Evolutionary conservation across 2,329 filamentous ascomycete species (phyloP).

Genomic region (Pyrenochaeta sp.): DNA sequence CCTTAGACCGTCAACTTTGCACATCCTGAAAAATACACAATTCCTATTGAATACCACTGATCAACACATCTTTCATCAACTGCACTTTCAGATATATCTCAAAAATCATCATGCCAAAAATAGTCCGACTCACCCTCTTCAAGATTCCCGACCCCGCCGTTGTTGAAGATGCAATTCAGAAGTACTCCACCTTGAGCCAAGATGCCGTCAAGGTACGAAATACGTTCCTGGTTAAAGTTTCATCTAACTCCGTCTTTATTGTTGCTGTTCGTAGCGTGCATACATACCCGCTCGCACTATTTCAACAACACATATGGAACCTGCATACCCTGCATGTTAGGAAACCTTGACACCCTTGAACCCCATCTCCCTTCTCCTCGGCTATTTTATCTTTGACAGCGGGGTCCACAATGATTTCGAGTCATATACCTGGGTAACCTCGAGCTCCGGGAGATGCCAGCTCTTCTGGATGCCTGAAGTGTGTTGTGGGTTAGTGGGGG

Average conservation of each 20-base stretch:
- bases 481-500: not conserved
- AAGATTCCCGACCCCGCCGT: conserved; percentile 43
- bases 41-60: not conserved
- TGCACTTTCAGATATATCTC: not conserved
- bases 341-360: conserved; percentile 23
- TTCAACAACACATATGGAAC: conserved; percentile 11
- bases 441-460: not conserved
- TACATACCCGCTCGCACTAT: conserved; percentile 23
- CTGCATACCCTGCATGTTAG: conserved; percentile 26
- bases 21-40: not conserved
- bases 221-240: conserved; percentile 7
- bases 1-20: not conserved
- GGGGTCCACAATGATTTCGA: conserved; percentile 6
- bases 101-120: conserved; percentile 37
- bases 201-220: conserved; percentile 47
- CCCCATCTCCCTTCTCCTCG: conserved; percentile 16
- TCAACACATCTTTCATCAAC: not conserved
- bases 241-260: not conserved
- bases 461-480: not conserved
- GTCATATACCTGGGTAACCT: conserved; percentile 1
- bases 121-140: conserved; percentile 49
- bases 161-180: conserved; percentile 40
- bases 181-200: conserved; percentile 44
- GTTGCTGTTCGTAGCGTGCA: conserved; percentile 5
- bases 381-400: conserved; percentile 10